A percentile compares a stretch with the other conserved stretches of the same genome.
Evolutionary conservation across 2,329 filamentous ascomycete species (phyloP).

Genomic region (Amauroascus niger): DNA sequence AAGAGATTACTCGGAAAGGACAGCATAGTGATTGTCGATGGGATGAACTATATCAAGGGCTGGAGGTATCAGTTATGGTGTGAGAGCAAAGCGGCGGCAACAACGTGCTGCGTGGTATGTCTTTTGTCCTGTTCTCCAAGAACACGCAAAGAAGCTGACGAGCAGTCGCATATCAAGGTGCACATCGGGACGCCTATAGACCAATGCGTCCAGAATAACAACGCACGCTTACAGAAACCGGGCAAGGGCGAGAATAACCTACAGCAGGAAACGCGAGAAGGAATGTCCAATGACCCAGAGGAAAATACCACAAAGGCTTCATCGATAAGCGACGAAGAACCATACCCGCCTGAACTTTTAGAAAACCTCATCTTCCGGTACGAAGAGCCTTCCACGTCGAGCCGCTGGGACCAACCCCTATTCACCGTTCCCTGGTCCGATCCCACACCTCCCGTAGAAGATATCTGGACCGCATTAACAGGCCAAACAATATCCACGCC

Average conservation of each 20-base stretch:
- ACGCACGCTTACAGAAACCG: slow-evolving; percentile 24
- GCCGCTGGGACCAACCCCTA: slow-evolving; percentile 55
- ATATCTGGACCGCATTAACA: slow-evolving; percentile 51
- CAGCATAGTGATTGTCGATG: slow-evolving; percentile 54
- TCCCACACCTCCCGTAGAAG: slow-evolving; percentile 45
- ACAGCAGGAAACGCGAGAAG: background rate
- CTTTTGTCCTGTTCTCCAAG: background rate
- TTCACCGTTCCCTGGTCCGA: slow-evolving; percentile 54
- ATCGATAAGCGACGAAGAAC: slow-evolving; percentile 24
- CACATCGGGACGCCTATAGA: slow-evolving; percentile 50
- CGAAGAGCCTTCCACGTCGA: slow-evolving; percentile 58
- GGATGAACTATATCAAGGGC: slow-evolving; percentile 60
- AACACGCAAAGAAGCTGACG: background rate
- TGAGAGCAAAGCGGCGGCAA: slow-evolving; percentile 54
- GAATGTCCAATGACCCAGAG: background rate
- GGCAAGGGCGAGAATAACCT: slow-evolving; percentile 6
- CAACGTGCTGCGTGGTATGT: slow-evolving; percentile 52
- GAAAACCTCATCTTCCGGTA: slow-evolving; percentile 57
- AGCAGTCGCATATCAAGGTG: slow-evolving; percentile 33
- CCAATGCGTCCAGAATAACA: slow-evolving; percentile 48
- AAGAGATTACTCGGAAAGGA: slow-evolving; percentile 50
- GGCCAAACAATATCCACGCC: slow-evolving; percentile 27
- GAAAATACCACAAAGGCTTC: background rate
- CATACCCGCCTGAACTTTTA: slow-evolving; percentile 48
- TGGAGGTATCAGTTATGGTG: slow-evolving; percentile 59